Evolutionary conservation across 2,329 filamentous ascomycete species (phyloP), one percentile per base, ranked within the genome.

Genomic region (Penicillium sp.): DNA sequence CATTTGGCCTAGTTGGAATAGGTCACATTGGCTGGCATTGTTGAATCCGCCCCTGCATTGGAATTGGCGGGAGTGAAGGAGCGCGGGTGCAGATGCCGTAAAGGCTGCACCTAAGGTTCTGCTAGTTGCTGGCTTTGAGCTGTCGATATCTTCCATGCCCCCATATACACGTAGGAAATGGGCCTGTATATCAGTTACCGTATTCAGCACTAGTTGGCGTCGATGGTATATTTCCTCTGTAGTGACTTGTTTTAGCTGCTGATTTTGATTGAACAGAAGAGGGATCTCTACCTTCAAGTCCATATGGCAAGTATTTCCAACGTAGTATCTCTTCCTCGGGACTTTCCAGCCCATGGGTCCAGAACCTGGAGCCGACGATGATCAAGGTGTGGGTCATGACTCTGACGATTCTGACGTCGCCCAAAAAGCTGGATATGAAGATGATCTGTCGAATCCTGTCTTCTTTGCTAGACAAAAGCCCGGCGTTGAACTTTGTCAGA

Each of bases 1-100:
- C 66, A 77, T 77, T 57, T 77, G 73, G 11, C 76, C 76, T 1
- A 77, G 62, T 41, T 78, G 75, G 52, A 77, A 78, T 5, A 72
- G 66, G 52, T 78, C 75, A 53, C 76, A 78, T 50, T 73, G 69
- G 41, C 67, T 71, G 6, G 74, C 75, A 40, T 77, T 76, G 41
- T 64, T 71, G 53, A 75, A 71, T 10, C 68, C 74, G 44, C 70
- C 72, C 29, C 72, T 72, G 54, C 75, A 78, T 62, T 78, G 75
- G 18, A 69, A 68, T 11, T 61, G 61, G 18, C 67, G 67, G 2
- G 60, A 51, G 45, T 61, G 65, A 11, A 45, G 21, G 16, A 50
- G 46, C 8, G 41, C 0, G n/a, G 48, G 46, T 7, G 58, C 45
- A 24, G 59, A 56, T 18, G 64, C 60, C 6, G 54, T 55, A 27